These are phyloP conservation scores for Suillus discolor DNA, from an alignment of 768 basidiomycete genomes.

Conservation along the genomic window DNA sequence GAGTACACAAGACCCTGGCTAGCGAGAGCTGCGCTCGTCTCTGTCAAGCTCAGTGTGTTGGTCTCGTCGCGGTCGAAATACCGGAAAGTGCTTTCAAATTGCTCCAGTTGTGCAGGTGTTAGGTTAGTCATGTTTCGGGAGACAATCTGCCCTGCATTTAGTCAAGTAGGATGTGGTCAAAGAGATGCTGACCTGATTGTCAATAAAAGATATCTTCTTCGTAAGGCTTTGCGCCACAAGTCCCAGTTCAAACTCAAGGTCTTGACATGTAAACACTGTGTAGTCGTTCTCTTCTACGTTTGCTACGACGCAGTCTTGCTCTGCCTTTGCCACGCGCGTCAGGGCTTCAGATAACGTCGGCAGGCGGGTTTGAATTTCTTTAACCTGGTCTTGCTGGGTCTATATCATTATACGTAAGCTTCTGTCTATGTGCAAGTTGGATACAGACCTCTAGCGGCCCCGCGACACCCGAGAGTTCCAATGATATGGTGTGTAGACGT, in stretches of 20 bases:
- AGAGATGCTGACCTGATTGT: constrained; percentile 73
- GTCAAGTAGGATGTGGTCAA: neutral
- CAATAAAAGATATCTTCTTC: constrained; percentile 94
- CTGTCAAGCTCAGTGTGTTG: constrained; percentile 81
- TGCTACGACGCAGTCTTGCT: constrained; percentile 77
- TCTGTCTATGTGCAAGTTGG: constrained; percentile 14
- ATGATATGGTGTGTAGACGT: constrained; percentile 64
- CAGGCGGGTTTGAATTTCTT: constrained; percentile 66
- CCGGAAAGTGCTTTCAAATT: constrained; percentile 96
- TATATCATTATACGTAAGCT: constrained; percentile 28
- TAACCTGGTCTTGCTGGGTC: constrained; percentile 75
- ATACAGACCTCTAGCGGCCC: constrained; percentile 71
- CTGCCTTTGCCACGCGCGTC: constrained; percentile 57
- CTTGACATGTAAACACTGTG: constrained; percentile 86
- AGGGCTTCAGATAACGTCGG: constrained; percentile 64
- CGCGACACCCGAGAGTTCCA: constrained; percentile 71
- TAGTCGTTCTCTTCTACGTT: constrained; percentile 98
- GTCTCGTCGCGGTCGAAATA: constrained; percentile 95
- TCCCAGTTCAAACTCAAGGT: constrained; percentile 88
- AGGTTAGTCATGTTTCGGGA: constrained; percentile 93
- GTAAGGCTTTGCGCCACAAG: constrained; percentile 77
- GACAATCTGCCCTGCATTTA: constrained; percentile 63
- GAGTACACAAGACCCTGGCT: constrained; percentile 94
- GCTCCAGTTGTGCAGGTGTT: constrained; percentile 93
- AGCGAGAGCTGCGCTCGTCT: constrained; percentile 93